Conservation (phyloP, 371 early-diverging fungal species). For the Syncephalastrum monosporum region DNA sequence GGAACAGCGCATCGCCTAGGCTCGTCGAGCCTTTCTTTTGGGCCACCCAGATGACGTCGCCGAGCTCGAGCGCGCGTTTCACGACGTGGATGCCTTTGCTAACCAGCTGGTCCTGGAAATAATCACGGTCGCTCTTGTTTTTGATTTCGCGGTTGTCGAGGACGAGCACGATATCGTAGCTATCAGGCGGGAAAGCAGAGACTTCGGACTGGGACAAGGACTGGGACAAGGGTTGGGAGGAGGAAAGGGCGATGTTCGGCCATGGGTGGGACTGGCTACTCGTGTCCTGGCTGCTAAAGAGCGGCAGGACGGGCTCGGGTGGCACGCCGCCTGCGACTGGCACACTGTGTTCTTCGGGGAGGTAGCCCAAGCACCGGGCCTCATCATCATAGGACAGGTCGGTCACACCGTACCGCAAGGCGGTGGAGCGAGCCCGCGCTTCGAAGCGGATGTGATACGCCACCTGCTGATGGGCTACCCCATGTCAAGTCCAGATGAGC, state of each 20-base stretch:
- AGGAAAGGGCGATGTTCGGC: neutral
- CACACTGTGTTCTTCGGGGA: no score
- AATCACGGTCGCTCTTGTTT: slow-evolving; percentile 63
- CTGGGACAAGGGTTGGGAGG: neutral
- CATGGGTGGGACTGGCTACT: no score
- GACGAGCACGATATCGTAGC: slow-evolving; percentile 74
- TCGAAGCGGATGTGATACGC: slow-evolving; percentile 33
- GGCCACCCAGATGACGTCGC: slow-evolving; percentile 92
- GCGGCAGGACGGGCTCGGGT: no score
- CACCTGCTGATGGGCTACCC: neutral
- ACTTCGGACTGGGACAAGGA: slow-evolving; percentile 1
- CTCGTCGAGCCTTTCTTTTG: slow-evolving; percentile 34
- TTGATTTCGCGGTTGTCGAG: slow-evolving; percentile 87
- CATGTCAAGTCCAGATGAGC: no score
- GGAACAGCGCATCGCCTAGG: slow-evolving; percentile 66
- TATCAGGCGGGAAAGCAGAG: slow-evolving; percentile 32
- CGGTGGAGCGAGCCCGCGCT: neutral
- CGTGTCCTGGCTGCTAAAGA: no score
- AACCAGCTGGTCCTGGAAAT: slow-evolving; percentile 66
- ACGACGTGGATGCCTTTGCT: slow-evolving; percentile 53
- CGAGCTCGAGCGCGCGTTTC: slow-evolving; percentile 72
- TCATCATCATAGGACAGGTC: no score
- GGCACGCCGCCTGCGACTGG: no score
- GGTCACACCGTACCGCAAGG: no score
- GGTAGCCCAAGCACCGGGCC: no score